Evolutionary conservation across 352 stramenopile species (phyloP), one percentile per base, ranked within the genome.

Genomic region (Phytopythium montanum): DNA sequence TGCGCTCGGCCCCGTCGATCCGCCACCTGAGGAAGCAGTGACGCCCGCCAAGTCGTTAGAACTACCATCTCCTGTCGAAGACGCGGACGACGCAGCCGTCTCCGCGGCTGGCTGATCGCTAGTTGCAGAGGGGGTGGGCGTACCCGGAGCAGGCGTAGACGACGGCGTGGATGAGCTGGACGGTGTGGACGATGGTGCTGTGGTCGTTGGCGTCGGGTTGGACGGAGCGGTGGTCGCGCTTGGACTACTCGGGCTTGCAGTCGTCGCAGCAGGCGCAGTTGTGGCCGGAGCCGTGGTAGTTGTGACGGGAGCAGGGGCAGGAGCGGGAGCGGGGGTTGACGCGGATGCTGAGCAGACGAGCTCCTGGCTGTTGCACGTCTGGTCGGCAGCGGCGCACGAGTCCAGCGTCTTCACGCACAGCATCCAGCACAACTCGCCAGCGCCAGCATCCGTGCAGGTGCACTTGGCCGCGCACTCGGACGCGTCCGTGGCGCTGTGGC

Each of bases 341-440:
- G 34, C 8, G 21, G 41, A 23, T 10, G 9, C 10, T 2, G 33
- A 54, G 46, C 73, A 82, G 18, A 69, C 56, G 49, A 82, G 65
- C 36, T 63, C 65, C 29, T 75, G 62, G 19, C 66, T 67, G 19
- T 58, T 72, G 38, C 75, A 84, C 29, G 59, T 61, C 46, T 79
- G 75, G 21, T 71, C 52, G 64, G 70, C 59, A 42, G 74, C 28
- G 1, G 68, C 29, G 56, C 76, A 84, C 41, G 68, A 51, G 18
- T 38, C 50, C 2, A 76, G 54, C 19, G 50, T 59, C 52, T 56
- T 57, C 6, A 79, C 69, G 44, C 79, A 88, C 13, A 83, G 58
- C 76, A 87, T 87, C 79, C 79, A 87, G 64, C 76, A 88, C 7
- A 75, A n/a, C 8, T 75, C 73, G 2, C 60, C 70, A 12, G 62